Base-by-base conservation (phyloP, 169 alveolate species). In the Cryptosporidium sp. region DNA sequence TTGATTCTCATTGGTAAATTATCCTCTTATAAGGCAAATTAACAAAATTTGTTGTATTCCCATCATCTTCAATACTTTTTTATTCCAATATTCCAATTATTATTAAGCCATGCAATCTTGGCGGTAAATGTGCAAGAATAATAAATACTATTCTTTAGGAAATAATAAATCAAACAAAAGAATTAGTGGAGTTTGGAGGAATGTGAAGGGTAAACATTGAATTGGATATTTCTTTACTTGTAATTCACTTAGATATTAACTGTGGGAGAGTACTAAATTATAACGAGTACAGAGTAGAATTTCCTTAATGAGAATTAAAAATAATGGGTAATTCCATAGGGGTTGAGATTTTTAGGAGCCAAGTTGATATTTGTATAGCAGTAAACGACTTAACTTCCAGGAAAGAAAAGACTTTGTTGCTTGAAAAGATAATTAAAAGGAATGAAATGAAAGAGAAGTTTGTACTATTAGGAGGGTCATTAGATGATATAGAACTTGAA, bases 251-350 rank as follows among this genome's bases (percentile, higher is more conserved):
- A 26, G 21, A 1, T 2, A 26, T 21, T 26, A 23, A 10, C 67
- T 55, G 16, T 55, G 67, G 31, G 35, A 55, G 16, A 55, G n/a
- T 8, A 26, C 23, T 1, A 21, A 26, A 26, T 23, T 55, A 21
- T 55, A 26, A 23, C 37, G 5, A 10, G 67, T 26, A 26, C 18
- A 55, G 8, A 55, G 62, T 16, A 51, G 62, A 16, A 14, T 55
- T 26, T 21, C 67, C 35, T 55, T 3, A 26, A 55, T 23, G 35
- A 26, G 21, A 65, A n/a, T 9, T 14, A 18, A 33, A 3, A 37
- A 29, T 21, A 26, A 65, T 65, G 71, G 71, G 71, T 37, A 65
- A 65, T 29, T 65, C 52, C 3, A 0, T 65, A n/a, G 71, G 71
- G 10, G 29, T 65, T 65, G 71, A 65, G 50, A 65, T 65, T 65